Evolutionary conservation across 2,329 filamentous ascomycete species (phyloP), one percentile per base, ranked within the genome.

Genomic region (Aspergillus eucalypticola): DNA sequence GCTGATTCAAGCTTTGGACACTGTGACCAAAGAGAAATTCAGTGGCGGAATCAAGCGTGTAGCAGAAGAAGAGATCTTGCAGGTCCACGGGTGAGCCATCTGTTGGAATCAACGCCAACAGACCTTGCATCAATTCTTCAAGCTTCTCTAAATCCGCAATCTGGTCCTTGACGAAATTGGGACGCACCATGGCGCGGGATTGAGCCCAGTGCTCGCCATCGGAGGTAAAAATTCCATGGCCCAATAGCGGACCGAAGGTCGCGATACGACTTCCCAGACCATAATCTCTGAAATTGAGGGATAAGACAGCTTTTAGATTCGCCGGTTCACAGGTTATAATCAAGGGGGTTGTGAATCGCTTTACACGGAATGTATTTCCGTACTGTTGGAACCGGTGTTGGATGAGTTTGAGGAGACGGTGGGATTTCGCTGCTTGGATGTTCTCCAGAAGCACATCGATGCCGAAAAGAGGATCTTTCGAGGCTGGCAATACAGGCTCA

Each of bases 41-140:
- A 0, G 92, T 96, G 2, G 90, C 87, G 5, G 90, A 88, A 75
- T 96, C 92, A 17, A 96, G 82, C 0, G 91, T 92, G 58, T 65
- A 69, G 21, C 58, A 54, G 51, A 71, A 66, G 57, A 73, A 73
- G 8, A 73, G 41, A 0, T 65, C 60, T 23, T 69, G 65, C 3
- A 74, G 56, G 59, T 73, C 68, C 7, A 74, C 63, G 1, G 64
- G 68, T 5, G 55, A 60, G 10, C 65, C 67, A 51, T 73, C 66
- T 2, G 48, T 57, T 1, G 70, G 69, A 6, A 73, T 69, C 8
- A 61, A 50, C 8, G 59, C 51, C 6, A 74, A 54, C 3, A 73
- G 50, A 23, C 66, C 55, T 2, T 51, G 25, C 52, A 71, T 67
- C 23, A 72, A 65, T 7, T 58, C 64, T 50, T 74, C 71, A 39